Conservation (phyloP, 805 yeast species). For the Ogataea dorogensis region DNA sequence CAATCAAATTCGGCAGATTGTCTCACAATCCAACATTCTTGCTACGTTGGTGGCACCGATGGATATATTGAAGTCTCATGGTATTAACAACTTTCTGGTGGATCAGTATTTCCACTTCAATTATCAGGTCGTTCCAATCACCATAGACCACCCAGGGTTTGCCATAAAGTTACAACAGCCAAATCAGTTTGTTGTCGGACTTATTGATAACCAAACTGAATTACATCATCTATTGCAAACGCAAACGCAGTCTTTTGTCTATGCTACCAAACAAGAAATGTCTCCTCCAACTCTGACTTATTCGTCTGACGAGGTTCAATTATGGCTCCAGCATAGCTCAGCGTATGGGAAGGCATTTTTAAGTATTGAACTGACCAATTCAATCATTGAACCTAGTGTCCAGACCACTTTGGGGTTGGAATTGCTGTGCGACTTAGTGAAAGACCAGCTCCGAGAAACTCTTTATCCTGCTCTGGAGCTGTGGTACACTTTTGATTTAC, state of each 20-base stretch:
- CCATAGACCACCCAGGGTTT: neutral
- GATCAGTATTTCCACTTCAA: slow-evolving; percentile 48
- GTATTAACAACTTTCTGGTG: slow-evolving; percentile 2
- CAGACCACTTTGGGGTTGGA: slow-evolving; percentile 49
- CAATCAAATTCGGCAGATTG: slow-evolving; percentile 30
- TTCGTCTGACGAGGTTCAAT: slow-evolving; percentile 38
- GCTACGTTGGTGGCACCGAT: slow-evolving; percentile 36
- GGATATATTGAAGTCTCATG: slow-evolving; percentile 1
- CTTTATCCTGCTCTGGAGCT: slow-evolving; percentile 56
- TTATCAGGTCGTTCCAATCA: slow-evolving; percentile 27
- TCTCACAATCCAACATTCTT: slow-evolving; percentile 34
- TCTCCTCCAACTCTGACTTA: slow-evolving; percentile 38
- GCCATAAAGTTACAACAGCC: slow-evolving; percentile 27
- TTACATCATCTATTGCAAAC: slow-evolving; percentile 21
- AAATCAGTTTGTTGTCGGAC: slow-evolving; percentile 38
- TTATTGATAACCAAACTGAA: slow-evolving; percentile 29
- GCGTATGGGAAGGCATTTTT: slow-evolving; percentile 37
- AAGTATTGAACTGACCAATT: slow-evolving; percentile 45
- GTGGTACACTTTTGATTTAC: slow-evolving; percentile 56
- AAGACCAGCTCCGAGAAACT: slow-evolving; percentile 36
- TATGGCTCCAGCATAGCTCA: slow-evolving; percentile 51
- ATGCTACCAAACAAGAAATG: slow-evolving; percentile 31
- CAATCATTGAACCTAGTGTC: slow-evolving; percentile 35
- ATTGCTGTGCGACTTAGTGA: slow-evolving; percentile 49
- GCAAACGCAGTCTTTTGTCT: slow-evolving; percentile 34